Conservation (phyloP, 106 monocot species). For the Phalaenopsis aphrodite region DNA sequence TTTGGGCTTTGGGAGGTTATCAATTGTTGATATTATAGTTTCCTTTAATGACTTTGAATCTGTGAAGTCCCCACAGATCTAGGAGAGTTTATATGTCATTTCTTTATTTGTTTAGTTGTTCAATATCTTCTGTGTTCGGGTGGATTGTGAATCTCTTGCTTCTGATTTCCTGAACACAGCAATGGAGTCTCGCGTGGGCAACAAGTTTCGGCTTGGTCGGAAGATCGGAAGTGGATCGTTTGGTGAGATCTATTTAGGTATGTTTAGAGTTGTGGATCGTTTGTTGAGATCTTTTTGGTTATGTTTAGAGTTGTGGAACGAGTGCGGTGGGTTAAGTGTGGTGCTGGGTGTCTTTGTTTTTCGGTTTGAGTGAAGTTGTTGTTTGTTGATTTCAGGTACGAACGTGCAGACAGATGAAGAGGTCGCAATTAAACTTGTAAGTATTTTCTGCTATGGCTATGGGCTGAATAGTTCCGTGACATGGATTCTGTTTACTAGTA, state of each 20-base stretch:
- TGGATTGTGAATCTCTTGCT: background rate
- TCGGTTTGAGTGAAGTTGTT: background rate
- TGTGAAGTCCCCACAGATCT: no score
- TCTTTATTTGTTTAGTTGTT: background rate
- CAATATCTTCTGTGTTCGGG: background rate
- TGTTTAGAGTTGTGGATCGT: constrained; percentile 34
- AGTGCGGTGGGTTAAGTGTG: background rate
- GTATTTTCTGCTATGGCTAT: constrained; percentile 11
- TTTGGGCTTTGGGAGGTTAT: no score
- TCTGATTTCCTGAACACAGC: background rate
- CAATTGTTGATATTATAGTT: no score
- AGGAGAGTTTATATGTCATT: no score
- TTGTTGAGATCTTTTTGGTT: constrained; percentile 77
- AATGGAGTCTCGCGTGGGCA: constrained; percentile 66
- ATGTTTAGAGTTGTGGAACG: background rate
- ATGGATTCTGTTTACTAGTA: no score
- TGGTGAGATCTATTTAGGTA: constrained; percentile 75
- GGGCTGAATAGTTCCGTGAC: no score
- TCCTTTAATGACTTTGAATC: no score
- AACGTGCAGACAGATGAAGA: constrained; percentile 73
- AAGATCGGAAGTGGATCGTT: constrained; percentile 79
- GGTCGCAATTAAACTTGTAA: constrained; percentile 70
- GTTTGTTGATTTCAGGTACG: constrained; percentile 33
- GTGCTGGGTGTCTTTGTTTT: background rate
- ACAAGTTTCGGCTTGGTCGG: constrained; percentile 57